Evolutionary conservation across 2,329 filamentous ascomycete species (phyloP).

Genomic region (Claviceps sp.): DNA sequence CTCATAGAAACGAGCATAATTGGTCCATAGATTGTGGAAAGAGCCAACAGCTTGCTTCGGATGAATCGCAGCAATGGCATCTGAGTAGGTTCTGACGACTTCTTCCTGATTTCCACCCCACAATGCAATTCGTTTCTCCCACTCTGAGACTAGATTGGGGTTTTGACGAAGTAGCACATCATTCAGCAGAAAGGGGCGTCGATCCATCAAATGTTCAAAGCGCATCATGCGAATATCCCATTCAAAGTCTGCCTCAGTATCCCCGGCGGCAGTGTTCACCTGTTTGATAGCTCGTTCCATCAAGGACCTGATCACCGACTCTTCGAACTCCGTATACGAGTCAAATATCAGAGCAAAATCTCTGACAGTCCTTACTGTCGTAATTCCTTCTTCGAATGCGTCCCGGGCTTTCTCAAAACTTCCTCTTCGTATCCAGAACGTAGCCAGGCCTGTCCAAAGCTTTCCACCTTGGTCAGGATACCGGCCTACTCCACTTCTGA

Average conservation of each 20-base stretch:
- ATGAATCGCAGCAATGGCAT: slow-evolving; percentile 83
- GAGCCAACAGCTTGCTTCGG: slow-evolving; percentile 89
- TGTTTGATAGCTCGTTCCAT: slow-evolving; percentile 78
- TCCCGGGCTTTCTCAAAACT: slow-evolving; percentile 89
- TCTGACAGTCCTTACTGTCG: slow-evolving; percentile 95
- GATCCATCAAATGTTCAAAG: slow-evolving; percentile 96
- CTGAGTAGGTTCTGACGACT: slow-evolving; percentile 85
- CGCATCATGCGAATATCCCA: slow-evolving; percentile 95
- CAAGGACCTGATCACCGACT: slow-evolving; percentile 80
- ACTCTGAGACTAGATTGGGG: slow-evolving; percentile 88
- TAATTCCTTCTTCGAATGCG: slow-evolving; percentile 90
- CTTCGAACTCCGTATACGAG: slow-evolving; percentile 91
- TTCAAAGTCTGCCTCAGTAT: slow-evolving; percentile 83
- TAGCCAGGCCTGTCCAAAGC: slow-evolving; percentile 85
- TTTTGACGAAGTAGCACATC: slow-evolving; percentile 93
- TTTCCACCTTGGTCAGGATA: slow-evolving; percentile 93
- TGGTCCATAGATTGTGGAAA: slow-evolving; percentile 90
- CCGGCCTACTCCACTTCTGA: slow-evolving; percentile 77
- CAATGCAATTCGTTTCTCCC: slow-evolving; percentile 90
- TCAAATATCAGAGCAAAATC: slow-evolving; percentile 97
- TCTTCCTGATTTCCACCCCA: slow-evolving; percentile 91
- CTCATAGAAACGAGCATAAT: slow-evolving; percentile 97
- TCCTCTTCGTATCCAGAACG: slow-evolving; percentile 89
- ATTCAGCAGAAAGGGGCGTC: slow-evolving; percentile 88
- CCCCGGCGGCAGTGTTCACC: slow-evolving; percentile 61